phyloP scores from a whole-genome alignment of 116 monocot species.

The Iris pallida region DNA sequence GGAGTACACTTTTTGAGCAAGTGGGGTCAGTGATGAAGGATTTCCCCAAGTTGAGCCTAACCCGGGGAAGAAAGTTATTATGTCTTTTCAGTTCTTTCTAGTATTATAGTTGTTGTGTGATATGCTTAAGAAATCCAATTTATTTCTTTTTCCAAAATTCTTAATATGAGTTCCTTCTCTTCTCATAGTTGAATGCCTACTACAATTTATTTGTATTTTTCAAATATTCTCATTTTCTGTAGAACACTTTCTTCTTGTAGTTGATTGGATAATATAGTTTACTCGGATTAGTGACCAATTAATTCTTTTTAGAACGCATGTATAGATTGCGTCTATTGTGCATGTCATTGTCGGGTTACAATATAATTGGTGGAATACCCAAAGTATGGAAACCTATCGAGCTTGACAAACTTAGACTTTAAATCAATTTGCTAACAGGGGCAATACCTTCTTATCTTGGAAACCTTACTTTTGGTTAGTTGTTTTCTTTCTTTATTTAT shows the following conservation, averaged over 20 bases:
- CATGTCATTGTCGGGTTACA: conserved; percentile 73
- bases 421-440: conserved; percentile 72
- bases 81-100: not conserved
- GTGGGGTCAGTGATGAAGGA: too few species aligned
- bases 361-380: conserved; percentile 77
- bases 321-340: too few species aligned
- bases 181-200: not conserved
- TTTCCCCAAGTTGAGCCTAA: too few species aligned
- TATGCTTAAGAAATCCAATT: not conserved
- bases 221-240: conserved; percentile 7
- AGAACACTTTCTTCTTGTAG: conserved; percentile 78
- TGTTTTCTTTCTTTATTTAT: conserved; percentile 8
- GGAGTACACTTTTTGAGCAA: too few species aligned
- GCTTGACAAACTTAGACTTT: conserved; percentile 67
- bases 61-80: too few species aligned
- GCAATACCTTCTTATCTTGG: conserved; percentile 82
- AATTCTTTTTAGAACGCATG: conserved; percentile 1
- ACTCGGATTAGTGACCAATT: not conserved
- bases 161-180: not conserved
- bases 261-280: too few species aligned
- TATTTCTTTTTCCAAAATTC: not conserved
- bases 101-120: not conserved
- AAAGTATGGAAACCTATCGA: conserved; percentile 79
- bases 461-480: too few species aligned
- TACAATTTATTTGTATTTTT: conserved; percentile 3